Conservation (phyloP, 2,329 filamentous ascomycete genomes). For the Fonsecaea nubica region DNA sequence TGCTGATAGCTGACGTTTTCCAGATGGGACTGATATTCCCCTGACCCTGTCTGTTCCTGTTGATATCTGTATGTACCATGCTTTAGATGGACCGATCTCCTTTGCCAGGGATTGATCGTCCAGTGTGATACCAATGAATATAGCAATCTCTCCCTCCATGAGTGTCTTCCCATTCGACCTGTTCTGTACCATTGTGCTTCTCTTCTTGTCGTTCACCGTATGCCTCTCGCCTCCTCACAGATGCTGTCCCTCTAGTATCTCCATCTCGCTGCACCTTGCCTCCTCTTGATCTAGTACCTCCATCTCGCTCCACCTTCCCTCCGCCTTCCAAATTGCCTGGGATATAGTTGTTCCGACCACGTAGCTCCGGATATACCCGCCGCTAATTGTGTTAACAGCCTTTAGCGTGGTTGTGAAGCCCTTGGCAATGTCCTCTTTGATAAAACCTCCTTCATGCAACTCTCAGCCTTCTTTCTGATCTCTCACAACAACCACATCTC, state of each 20-base stretch:
- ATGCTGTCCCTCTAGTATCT: neutral
- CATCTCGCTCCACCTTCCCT: neutral
- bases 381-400: neutral
- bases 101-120: constrained; percentile 17
- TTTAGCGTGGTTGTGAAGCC: neutral
- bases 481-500: constrained; percentile 3
- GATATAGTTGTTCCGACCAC: constrained; percentile 6
- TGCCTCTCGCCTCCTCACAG: neutral
- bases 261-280: neutral
- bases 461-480: constrained; percentile 4
- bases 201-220: neutral
- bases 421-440: constrained; percentile 13
- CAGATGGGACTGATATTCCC: constrained; percentile 34
- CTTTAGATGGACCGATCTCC: constrained; percentile 24
- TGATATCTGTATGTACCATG: constrained; percentile 31
- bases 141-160: constrained; percentile 18
- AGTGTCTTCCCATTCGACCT: neutral
- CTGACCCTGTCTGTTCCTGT: neutral
- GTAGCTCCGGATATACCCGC: constrained; percentile 13
- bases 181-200: neutral
- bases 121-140: constrained; percentile 32
- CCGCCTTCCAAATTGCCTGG: neutral
- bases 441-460: constrained; percentile 6
- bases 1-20: constrained; percentile 13
- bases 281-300: neutral